phyloP scores from a whole-genome alignment of 768 basidiomycete genomes.

The Pleurotus pulmonarius region DNA sequence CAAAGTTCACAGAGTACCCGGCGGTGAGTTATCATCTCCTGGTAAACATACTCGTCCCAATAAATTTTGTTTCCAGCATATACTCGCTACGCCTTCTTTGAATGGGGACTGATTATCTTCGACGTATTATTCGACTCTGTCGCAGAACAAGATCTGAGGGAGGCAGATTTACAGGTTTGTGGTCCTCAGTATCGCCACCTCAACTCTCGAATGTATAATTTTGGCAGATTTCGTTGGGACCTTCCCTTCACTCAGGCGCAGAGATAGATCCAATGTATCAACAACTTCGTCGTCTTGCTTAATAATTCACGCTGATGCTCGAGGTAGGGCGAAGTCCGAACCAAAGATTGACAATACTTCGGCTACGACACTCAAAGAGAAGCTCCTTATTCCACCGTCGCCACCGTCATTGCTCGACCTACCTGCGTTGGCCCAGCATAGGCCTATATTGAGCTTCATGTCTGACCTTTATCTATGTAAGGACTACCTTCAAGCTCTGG shows the following conservation, averaged over 20 bases:
- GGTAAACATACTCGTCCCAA: neutral
- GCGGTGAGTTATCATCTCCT: constrained; percentile 45
- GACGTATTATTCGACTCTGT: constrained; percentile 74
- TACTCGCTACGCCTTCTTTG: constrained; percentile 80
- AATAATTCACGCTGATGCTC: constrained; percentile 5
- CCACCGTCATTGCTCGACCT: neutral
- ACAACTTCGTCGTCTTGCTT: constrained; percentile 37
- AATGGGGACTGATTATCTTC: constrained; percentile 78
- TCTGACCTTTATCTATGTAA: constrained; percentile 57
- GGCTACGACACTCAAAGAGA: neutral
- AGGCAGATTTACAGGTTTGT: constrained; percentile 50
- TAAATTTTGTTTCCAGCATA: constrained; percentile 54
- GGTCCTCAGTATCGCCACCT: neutral
- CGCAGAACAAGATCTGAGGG: constrained; percentile 54
- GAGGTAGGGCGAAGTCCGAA: neutral
- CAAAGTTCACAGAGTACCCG: constrained; percentile 73
- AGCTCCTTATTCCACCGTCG: neutral
- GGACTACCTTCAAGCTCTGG: constrained; percentile 17
- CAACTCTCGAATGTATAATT: neutral
- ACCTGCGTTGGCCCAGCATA: constrained; percentile 4
- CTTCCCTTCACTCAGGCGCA: constrained; percentile 11
- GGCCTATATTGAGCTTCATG: constrained; percentile 24
- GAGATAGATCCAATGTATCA: constrained; percentile 40
- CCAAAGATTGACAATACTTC: neutral
- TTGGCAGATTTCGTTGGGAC: constrained; percentile 14